These are phyloP conservation scores for Cercophora sp. DNA, from an alignment of 495 filamentous ascomycete genomes.

Conservation along the genomic window DNA sequence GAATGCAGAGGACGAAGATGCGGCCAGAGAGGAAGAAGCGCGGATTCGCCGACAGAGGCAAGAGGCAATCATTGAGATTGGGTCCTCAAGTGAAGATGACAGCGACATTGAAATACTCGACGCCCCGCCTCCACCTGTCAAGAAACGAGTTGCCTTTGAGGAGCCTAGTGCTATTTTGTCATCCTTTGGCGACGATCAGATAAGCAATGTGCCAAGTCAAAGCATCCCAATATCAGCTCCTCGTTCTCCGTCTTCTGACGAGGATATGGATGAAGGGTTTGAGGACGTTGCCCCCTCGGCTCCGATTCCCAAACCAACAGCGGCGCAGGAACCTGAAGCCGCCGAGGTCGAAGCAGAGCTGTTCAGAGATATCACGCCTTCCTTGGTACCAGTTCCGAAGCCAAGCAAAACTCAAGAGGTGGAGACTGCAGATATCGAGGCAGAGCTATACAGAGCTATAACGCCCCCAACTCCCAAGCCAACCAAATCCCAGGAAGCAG, in stretches of 20 bases:
- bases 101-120: conserved; percentile 58
- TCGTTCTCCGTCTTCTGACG: conserved; percentile 15
- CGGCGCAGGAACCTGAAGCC: conserved; percentile 15
- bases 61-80: conserved; percentile 39
- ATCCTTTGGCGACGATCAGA: conserved; percentile 5
- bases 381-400: too few relatives aligned
- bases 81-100: conserved; percentile 43
- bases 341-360: conserved; percentile 24
- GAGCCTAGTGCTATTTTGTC: conserved; percentile 17
- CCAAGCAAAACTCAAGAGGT: too few relatives aligned
- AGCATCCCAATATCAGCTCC: neutral
- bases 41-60: conserved; percentile 21
- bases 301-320: neutral
- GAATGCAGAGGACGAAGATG: conserved; percentile 49
- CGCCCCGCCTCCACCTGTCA: conserved; percentile 23
- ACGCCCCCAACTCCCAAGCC: neutral
- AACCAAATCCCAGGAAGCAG: conserved; percentile 10
- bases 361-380: too few relatives aligned
- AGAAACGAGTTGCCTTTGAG: conserved; percentile 4
- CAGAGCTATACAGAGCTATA: too few relatives aligned
- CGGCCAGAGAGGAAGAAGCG: conserved; percentile 47
- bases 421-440: too few relatives aligned
- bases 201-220: too few relatives aligned
- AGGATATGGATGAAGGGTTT: conserved; percentile 32
- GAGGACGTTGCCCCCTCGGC: conserved; percentile 35